Base-by-base conservation (phyloP, 1,139 yeast species). In the Eremothecium sinecaudum region DNA sequence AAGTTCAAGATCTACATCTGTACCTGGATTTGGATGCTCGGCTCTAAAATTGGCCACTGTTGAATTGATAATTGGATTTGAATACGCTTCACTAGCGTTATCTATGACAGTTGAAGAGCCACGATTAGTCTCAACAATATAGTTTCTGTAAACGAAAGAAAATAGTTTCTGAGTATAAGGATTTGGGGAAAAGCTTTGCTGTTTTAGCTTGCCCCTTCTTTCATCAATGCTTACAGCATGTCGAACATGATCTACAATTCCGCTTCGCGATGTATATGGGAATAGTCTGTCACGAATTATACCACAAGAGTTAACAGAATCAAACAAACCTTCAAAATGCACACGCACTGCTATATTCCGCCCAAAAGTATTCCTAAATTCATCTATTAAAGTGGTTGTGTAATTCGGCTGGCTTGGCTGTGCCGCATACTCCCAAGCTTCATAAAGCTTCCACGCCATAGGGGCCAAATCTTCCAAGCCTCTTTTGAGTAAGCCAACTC, bases 191-290 rank as follows among this genome's bases (percentile, higher is more conserved):
- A 74, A 71, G 28, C 73, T 57, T 23, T 71, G 70, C 42, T 72
- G 80, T 42, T 72, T 73, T 44, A 70, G 75, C 45, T 73, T 75
- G 1, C 74, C 70, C 39, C 82, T 57, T 44, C 81, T 62, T 49
- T 77, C 84, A 53, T 76, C 81, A 26, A 76, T 51, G 38, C 80
- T 71, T 1, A 75, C 67, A 0, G 81, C 81, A 50, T 76, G 83
- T 40, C 84, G 59, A 6, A 75, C 67, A 46, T 75, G 80, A 14
- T 64, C 61, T 3, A 75, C 78, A 30, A 65, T 62, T 4, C 64
- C 57, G 27, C 71, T 63, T 35, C 67, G 59, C 2, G 73, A 65
- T 0, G 78, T 64, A 44, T 61, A 73, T 0, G 82, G 81, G 41
- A 75, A 76, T 47, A 71, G 46, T 31, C 71, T 53, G 47, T 75